Evolutionary conservation across 2,329 filamentous ascomycete genomes (phyloP).

Genomic region (Curvularia spicifera): DNA sequence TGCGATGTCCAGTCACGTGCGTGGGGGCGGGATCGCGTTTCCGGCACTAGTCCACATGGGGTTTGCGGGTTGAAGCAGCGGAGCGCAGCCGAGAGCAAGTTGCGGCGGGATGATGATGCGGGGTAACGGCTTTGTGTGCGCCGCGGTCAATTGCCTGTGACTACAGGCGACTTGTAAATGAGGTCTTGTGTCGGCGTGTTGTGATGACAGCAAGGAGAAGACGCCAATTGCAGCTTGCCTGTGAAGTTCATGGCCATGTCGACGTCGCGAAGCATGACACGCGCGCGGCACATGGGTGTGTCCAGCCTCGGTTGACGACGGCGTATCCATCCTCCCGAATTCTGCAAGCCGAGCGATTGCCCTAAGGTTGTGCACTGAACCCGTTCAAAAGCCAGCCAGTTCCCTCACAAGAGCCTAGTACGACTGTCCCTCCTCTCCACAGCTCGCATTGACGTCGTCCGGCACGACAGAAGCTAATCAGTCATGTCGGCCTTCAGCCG

Average conservation of each 20-base stretch:
- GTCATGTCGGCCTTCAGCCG: constrained; percentile 53
- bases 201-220: background rate
- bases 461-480: constrained; percentile 47
- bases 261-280: background rate
- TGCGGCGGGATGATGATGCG: constrained; percentile 17
- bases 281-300: constrained; percentile 10
- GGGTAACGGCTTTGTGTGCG: constrained; percentile 17
- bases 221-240: background rate
- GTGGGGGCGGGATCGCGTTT: background rate
- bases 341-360: constrained; percentile 33
- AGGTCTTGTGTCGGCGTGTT: background rate
- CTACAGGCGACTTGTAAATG: background rate
- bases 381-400: constrained; percentile 29
- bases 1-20: background rate
- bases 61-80: background rate
- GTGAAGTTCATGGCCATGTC: background rate
- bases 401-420: constrained; percentile 40
- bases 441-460: constrained; percentile 42
- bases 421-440: constrained; percentile 39
- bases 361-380: constrained; percentile 27
- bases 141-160: constrained; percentile 1
- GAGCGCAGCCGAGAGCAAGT: constrained; percentile 13
- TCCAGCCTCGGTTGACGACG: constrained; percentile 42
- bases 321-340: constrained; percentile 36
- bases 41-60: background rate